Conservation (phyloP, 1,139 yeast genomes). For the Pichia sp. region DNA sequence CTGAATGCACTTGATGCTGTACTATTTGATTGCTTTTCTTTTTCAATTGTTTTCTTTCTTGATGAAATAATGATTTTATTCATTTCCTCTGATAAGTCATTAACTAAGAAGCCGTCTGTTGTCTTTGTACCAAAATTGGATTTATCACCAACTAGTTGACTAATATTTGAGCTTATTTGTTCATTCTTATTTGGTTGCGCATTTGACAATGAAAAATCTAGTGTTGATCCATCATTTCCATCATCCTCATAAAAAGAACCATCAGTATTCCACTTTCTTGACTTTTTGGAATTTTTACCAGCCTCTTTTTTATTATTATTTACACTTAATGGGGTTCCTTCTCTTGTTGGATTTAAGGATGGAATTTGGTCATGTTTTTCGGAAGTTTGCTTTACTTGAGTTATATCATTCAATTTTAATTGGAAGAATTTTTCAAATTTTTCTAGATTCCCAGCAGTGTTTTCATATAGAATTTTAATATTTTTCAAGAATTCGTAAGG, state of each 20-base stretch:
- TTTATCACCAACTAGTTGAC: constrained; percentile 33
- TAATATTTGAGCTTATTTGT: constrained; percentile 19
- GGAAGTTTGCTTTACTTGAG: constrained; percentile 6
- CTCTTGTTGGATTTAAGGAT: background rate
- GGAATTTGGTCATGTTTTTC: background rate
- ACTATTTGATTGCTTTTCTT: constrained; percentile 23
- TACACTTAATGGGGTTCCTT: background rate
- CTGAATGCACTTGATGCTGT: constrained; percentile 38
- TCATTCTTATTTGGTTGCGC: constrained; percentile 12
- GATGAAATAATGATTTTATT: constrained; percentile 32
- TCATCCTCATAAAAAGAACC: constrained; percentile 38
- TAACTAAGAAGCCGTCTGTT: constrained; percentile 44
- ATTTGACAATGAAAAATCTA: constrained; percentile 41
- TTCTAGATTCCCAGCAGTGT: constrained; percentile 13
- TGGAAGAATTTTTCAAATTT: constrained; percentile 27
- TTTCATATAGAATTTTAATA: constrained; percentile 24
- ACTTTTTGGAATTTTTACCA: constrained; percentile 27
- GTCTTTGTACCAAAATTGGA: constrained; percentile 41
- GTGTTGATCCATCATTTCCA: constrained; percentile 26
- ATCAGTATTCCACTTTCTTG: constrained; percentile 43
- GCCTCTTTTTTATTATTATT: constrained; percentile 9
- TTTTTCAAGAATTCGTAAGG: constrained; percentile 31
- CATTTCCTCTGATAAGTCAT: constrained; percentile 42
- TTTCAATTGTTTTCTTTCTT: constrained; percentile 13
- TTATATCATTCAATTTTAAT: constrained; percentile 19